phyloP scores from a whole-genome alignment of 805 yeast genomes.

The Candida suzukii region DNA sequence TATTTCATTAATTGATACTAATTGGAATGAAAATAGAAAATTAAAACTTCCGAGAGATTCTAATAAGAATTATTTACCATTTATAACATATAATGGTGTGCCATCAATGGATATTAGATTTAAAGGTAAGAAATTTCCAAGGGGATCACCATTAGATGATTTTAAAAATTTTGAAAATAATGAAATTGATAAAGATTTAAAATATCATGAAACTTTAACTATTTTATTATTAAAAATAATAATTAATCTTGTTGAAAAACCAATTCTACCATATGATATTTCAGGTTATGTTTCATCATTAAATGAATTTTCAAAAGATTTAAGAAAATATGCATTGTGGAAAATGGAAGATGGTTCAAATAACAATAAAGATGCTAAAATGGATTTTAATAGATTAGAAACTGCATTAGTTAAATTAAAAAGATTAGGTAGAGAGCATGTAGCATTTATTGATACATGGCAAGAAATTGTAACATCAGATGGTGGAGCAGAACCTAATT shows the following conservation, averaged over 20 bases:
- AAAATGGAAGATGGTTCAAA: slow-evolving; percentile 2
- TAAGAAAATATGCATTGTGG: slow-evolving; percentile 31
- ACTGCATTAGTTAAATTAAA: slow-evolving; percentile 29
- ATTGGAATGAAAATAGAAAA: slow-evolving; percentile 6
- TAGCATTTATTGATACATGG: slow-evolving; percentile 62
- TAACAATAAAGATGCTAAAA: slow-evolving; percentile 2
- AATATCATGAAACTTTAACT: slow-evolving; percentile 47
- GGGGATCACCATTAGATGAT: slow-evolving; percentile 55
- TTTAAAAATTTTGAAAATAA: slow-evolving; percentile 44
- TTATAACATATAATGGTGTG: slow-evolving; percentile 56
- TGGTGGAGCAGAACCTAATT: slow-evolving; percentile 64
- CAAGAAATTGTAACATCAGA: slow-evolving; percentile 39
- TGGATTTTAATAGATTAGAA: slow-evolving; percentile 22
- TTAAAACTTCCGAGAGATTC: slow-evolving; percentile 16
- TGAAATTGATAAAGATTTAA: slow-evolving; percentile 49
- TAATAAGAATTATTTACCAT: slow-evolving; percentile 64
- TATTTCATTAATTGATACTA: slow-evolving; percentile 11
- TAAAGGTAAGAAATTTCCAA: slow-evolving; percentile 34
- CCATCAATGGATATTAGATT: slow-evolving; percentile 60
- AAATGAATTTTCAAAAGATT: slow-evolving; percentile 36
- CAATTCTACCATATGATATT: slow-evolving; percentile 67
- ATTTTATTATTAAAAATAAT: slow-evolving; percentile 46
- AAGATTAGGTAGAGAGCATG: slow-evolving; percentile 39
- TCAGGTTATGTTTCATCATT: slow-evolving; percentile 37
- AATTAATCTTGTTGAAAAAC: slow-evolving; percentile 63